Conservation (phyloP, 2,329 filamentous ascomycete species). For the Claviceps cyperi region DNA sequence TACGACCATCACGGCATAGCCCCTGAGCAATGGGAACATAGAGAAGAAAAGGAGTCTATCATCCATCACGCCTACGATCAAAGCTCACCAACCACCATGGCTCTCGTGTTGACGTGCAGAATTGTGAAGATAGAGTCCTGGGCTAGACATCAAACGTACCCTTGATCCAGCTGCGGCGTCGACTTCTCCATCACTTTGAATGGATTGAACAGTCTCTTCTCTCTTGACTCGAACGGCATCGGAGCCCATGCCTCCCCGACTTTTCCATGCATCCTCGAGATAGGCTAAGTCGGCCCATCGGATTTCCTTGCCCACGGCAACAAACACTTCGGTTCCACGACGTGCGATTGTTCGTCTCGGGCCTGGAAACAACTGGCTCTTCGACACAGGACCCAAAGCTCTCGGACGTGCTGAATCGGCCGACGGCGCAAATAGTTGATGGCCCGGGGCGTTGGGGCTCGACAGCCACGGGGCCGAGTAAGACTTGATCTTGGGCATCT, state of each 20-base stretch:
- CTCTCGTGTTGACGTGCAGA: too few species aligned
- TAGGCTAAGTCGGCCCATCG: constrained; percentile 77
- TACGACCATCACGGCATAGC: background rate
- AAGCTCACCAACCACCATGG: too few species aligned
- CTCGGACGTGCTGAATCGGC: constrained; percentile 24
- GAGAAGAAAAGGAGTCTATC: background rate
- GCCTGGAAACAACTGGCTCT: constrained; percentile 29
- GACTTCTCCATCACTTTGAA: constrained; percentile 18
- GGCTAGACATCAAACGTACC: constrained; percentile 13
- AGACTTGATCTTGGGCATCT: constrained; percentile 74
- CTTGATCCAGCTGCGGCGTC: constrained; percentile 17
- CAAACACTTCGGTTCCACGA: constrained; percentile 76
- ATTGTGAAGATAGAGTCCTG: too few species aligned
- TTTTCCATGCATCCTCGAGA: constrained; percentile 48
- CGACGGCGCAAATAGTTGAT: constrained; percentile 55
- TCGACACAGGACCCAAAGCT: constrained; percentile 23
- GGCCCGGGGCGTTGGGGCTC: constrained; percentile 54
- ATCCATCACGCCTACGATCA: background rate
- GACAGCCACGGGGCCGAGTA: constrained; percentile 83
- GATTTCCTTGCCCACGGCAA: constrained; percentile 77
- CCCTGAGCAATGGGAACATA: too few species aligned
- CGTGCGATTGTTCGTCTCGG: constrained; percentile 58
- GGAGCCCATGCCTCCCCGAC: constrained; percentile 17
- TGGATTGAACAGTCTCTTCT: constrained; percentile 27
- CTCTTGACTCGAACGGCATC: constrained; percentile 28